These are phyloP conservation scores for Ophiognomonia clavigignenti-juglandacearum DNA, from an alignment of 2,329 filamentous ascomycete genomes.

Conservation along the genomic window DNA sequence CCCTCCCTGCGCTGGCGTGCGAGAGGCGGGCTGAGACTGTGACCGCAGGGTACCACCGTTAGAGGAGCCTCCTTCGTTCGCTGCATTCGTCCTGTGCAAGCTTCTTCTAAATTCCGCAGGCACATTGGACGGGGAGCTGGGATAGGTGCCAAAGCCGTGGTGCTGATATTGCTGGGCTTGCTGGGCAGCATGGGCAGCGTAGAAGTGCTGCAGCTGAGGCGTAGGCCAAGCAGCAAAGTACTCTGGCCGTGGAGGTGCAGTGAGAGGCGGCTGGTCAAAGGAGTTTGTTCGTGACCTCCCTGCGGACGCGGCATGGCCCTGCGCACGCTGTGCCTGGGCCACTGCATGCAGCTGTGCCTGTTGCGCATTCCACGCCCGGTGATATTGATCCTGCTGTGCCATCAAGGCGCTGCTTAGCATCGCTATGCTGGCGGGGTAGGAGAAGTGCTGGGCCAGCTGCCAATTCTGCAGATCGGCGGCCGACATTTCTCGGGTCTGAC, in stretches of 20 bases:
- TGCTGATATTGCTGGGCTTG: conserved; percentile 6
- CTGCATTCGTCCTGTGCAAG: conserved; percentile 47
- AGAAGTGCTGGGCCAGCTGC: conserved; percentile 21
- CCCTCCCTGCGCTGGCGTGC: conserved; percentile 30
- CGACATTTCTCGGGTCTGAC: conserved; percentile 26
- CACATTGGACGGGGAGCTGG: conserved; percentile 48
- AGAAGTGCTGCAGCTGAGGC: conserved; percentile 31
- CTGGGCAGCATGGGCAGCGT: conserved; percentile 36
- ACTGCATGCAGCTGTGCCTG: conserved; percentile 39
- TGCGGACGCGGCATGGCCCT: conserved; percentile 29
- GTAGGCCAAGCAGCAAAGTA: conserved; percentile 48
- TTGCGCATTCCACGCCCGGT: conserved; percentile 41
- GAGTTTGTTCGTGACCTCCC: conserved; percentile 58
- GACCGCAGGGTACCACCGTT: conserved; percentile 56
- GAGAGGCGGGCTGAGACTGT: conserved; percentile 61
- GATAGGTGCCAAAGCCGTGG: conserved; percentile 45
- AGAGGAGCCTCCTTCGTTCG: conserved; percentile 42
- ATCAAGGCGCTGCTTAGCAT: conserved; percentile 23
- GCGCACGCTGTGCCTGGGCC: conserved; percentile 39
- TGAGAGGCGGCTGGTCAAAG: conserved; percentile 56
- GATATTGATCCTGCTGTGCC: conserved; percentile 43
- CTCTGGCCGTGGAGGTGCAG: conserved; percentile 53
- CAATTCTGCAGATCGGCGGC: conserved; percentile 24
- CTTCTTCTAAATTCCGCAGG: conserved; percentile 52
- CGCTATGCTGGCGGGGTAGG: conserved; percentile 13